Percentiles rank a stretch among this genome's conserved stretches.
Conservation (phyloP, 768 basidiomycete genomes). For the Megacollybia marginata region DNA sequence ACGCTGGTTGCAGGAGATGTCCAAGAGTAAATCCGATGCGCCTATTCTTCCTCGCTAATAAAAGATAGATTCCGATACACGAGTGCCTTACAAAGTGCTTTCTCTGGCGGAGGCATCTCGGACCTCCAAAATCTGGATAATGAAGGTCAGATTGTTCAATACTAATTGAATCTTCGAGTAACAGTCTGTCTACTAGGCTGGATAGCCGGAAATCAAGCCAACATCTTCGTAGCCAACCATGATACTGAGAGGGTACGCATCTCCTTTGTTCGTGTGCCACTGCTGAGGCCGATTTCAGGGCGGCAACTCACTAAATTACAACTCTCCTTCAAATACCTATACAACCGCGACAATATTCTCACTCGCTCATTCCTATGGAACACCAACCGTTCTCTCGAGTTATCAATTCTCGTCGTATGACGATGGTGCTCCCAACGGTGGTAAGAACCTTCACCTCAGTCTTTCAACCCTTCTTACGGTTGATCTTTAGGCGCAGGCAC, state of each 20-base stretch:
- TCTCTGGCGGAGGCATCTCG: constrained; percentile 43
- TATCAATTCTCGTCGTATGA: constrained; percentile 46
- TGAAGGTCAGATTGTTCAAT: constrained; percentile 24
- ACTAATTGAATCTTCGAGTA: not conserved
- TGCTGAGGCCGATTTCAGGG: constrained; percentile 22
- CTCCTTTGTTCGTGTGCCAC: not conserved
- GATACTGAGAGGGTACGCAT: constrained; percentile 53
- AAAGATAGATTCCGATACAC: constrained; percentile 51
- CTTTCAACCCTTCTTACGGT: not conserved
- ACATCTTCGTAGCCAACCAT: constrained; percentile 63
- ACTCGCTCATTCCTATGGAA: constrained; percentile 61
- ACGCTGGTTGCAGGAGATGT: constrained; percentile 40
- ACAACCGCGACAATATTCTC: constrained; percentile 55
- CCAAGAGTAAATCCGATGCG: constrained; percentile 45
- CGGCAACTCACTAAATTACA: constrained; percentile 45
- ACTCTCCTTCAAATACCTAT: constrained; percentile 62
- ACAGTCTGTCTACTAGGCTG: constrained; percentile 37
- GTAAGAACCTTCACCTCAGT: constrained; percentile 16
- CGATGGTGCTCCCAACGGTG: constrained; percentile 54
- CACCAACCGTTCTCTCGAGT: constrained; percentile 54
- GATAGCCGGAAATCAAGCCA: constrained; percentile 45
- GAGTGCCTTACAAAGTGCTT: constrained; percentile 40
- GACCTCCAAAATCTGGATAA: constrained; percentile 43
- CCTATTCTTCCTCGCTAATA: not conserved
- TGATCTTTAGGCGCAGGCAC: constrained; percentile 35